Evolutionary conservation across 495 filamentous ascomycete species (phyloP), one percentile per base, ranked within the genome.

Genomic region (Penicillium canescens): DNA sequence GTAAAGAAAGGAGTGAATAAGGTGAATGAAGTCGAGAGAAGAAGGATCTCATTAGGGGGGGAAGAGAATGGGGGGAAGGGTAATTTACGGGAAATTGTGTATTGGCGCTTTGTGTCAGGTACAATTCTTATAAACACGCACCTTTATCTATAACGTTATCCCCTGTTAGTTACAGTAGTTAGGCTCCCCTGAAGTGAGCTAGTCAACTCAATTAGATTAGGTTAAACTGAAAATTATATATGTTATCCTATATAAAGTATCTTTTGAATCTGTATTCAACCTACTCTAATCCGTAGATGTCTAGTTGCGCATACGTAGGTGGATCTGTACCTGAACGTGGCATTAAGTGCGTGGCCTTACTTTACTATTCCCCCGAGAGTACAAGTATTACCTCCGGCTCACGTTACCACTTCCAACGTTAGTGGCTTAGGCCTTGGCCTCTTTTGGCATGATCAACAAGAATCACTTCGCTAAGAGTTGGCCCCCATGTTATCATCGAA

Each of bases 21-120:
- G 53, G 55, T 66, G 61, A 59, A 65, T 60, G 46, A 60, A 50
- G 54, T 63, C 47, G 60, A 64, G 45, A 60, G 48, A 56, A 55
- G 50, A 44, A 51, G 20, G 52, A 48, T 21, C 47, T 46, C 40
- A 40, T 48, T 50, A 57, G 45, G 53, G 54, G 52, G 48, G 35
- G 50, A 42, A 50, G 48, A 35, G 48, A 58, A 63, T 55, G 61
- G 60, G 62, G 52, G 47, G 61, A 36, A 39, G 24, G 21, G 61
- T 64, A 64, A 61, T 55, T 61, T 57, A 63, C 31, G n/a, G 55
- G 54, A 37, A 57, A 23, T 56, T 56, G 40, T 13, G 18, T 6
- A 38, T 18, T 26, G n/a, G 46, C 46, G 23, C 42, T 23, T 46
- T 2, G 28, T 42, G 38, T 18, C 46, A 38, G 48, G 38, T 40